Base-by-base conservation (phyloP, 495 filamentous ascomycete species). In the Aspergillus sclerotioniger region DNA sequence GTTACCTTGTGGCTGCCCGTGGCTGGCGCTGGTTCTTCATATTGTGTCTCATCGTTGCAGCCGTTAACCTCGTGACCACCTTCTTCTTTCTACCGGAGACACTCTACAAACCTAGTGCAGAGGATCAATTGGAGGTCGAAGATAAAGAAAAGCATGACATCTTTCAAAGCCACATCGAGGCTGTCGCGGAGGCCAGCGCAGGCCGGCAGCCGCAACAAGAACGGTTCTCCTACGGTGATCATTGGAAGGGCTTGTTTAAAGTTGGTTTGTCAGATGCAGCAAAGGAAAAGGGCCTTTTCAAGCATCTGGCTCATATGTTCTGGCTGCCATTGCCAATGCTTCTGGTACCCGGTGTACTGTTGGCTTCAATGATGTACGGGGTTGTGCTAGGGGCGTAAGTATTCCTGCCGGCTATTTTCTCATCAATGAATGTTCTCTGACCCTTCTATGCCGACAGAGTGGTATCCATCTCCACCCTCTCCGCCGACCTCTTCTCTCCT, bases 381-480 rank as follows among this genome's bases (percentile, higher is more conserved):
- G 65, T 71, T 7, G 54, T 73, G 2, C 63, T 76, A 8, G 71
- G 64, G 53, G 73, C 68, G 73, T 76, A 65, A 73, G 71, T 67
- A 16, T 16, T 17, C 21, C 13, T 44, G 8, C 41, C 33, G 8
- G 25, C 16, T 47, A 16, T 51, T 16, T 3, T 3, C 53, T 56
- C n/a, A 46, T 32, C 33, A 0, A 37, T 35, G 9, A 25, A 35
- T 1, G 33, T 3, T 8, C 33, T 9, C 33, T 35, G 33, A 35
- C 21, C 46, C 1, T 28, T 29, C 20, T 13, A 29, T 31, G n/a
- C 15, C 47, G 25, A 3, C 19, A 71, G 69, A 3, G 54, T 66
- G n/a, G 69, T 71, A 21, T 60, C 54, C 16, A 62, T 71, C 20
- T 71, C 69, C 1, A 68, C 67, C 10, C 59, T 71, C 37, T 29